phyloP scores from a whole-genome alignment of 208 protist species.

The Sergeia podlipaevii region DNA sequence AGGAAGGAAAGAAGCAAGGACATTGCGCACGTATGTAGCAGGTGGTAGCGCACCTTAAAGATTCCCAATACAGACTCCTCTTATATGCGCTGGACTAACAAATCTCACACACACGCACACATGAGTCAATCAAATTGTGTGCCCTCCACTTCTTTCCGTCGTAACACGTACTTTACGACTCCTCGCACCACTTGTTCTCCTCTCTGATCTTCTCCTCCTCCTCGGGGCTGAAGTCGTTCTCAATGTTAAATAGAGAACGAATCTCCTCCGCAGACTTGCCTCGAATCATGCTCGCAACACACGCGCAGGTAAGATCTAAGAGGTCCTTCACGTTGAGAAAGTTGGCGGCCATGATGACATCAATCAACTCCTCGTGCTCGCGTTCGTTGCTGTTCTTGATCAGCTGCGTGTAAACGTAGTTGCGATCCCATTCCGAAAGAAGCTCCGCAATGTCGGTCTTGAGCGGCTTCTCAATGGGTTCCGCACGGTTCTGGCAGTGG shows the following conservation, averaged over 20 bases:
- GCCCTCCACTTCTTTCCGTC: not conserved
- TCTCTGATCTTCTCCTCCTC: constrained; percentile 92
- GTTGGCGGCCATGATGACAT: constrained; percentile 94
- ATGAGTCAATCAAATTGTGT: not conserved
- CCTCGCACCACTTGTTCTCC: constrained; percentile 86
- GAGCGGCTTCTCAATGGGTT: constrained; percentile 85
- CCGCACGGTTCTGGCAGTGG: constrained; percentile 77
- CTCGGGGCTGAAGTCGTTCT: constrained; percentile 95
- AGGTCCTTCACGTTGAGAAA: constrained; percentile 94
- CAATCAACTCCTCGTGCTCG: constrained; percentile 89
- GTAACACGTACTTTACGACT: constrained; percentile 40
- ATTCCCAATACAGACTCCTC: not conserved
- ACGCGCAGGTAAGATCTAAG: constrained; percentile 92
- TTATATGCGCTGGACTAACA: not conserved
- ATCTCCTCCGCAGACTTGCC: constrained; percentile 95
- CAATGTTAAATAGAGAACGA: constrained; percentile 93
- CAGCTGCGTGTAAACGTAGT: constrained; percentile 80
- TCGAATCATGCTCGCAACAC: constrained; percentile 92
- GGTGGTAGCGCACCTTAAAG: not conserved
- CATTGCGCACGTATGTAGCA: too few species aligned
- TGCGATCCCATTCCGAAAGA: constrained; percentile 86
- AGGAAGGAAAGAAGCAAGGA: not conserved
- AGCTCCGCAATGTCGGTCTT: constrained; percentile 83
- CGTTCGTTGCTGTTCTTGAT: constrained; percentile 77
- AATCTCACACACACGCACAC: not conserved